These are phyloP conservation scores for Aeminium ludgeri DNA, from an alignment of 495 filamentous ascomycete genomes.

Conservation along the genomic window DNA sequence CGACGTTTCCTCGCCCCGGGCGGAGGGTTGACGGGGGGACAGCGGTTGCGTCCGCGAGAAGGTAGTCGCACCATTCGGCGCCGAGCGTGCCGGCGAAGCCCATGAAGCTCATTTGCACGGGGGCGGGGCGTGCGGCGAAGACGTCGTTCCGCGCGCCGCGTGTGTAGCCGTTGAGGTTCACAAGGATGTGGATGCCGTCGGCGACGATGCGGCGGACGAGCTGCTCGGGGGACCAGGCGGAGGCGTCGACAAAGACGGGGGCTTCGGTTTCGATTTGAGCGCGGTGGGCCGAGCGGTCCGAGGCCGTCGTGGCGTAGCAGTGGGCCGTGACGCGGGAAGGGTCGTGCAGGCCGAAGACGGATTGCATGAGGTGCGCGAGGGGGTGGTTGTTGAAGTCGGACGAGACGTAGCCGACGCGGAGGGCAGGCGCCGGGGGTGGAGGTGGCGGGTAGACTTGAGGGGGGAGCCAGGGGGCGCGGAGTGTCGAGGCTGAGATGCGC, in stretches of 20 bases:
- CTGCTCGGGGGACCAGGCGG: constrained; percentile 66
- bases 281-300: constrained; percentile 80
- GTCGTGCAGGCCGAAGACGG: constrained; percentile 88
- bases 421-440: constrained; percentile 57
- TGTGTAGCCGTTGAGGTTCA: constrained; percentile 96
- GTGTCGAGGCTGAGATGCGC: constrained; percentile 76
- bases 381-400: constrained; percentile 99
- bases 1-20: constrained; percentile 55
- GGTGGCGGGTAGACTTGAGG: constrained; percentile 67
- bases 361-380: constrained; percentile 94
- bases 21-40: constrained; percentile 70
- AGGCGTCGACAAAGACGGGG: constrained; percentile 81
- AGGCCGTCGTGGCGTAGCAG: constrained; percentile 92
- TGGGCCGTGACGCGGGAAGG: constrained; percentile 57
- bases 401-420: constrained; percentile 90
- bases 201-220: constrained; percentile 77
- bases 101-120: constrained; percentile 99
- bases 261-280: constrained; percentile 90
- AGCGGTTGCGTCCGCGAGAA: constrained; percentile 77
- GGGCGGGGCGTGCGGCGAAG: constrained; percentile 85
- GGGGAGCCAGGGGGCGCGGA: constrained; percentile 76
- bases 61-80: constrained; percentile 97
- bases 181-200: constrained; percentile 91
- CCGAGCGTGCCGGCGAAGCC: constrained; percentile 93
- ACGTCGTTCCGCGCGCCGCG: constrained; percentile 93